Conservation (phyloP, 768 basidiomycete genomes). For the Amanita molliuscula region DNA sequence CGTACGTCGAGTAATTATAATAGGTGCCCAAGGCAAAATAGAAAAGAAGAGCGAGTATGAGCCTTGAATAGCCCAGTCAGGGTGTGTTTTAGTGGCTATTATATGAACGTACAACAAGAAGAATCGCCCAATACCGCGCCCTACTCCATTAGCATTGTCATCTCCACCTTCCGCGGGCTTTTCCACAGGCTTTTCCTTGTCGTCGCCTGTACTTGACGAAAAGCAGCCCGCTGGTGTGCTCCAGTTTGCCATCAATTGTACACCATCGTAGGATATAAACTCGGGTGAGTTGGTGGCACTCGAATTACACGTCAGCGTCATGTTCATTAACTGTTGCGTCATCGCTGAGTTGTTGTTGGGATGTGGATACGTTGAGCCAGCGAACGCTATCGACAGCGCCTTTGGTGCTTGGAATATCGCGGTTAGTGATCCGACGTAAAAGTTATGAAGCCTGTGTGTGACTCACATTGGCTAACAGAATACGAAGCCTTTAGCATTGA, state of each 20-base stretch:
- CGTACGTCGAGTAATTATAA: conserved; percentile 83
- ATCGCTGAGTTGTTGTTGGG: conserved; percentile 26
- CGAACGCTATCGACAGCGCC: conserved; percentile 44
- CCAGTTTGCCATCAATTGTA: conserved; percentile 52
- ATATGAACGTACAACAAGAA: conserved; percentile 58
- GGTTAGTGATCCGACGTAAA: conserved; percentile 8
- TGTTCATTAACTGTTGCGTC: conserved; percentile 45
- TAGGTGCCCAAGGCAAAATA: conserved; percentile 79
- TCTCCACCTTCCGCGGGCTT: conserved; percentile 30
- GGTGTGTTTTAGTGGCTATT: background rate
- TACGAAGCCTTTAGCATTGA: conserved; percentile 21
- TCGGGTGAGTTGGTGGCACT: conserved; percentile 31
- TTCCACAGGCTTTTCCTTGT: conserved; percentile 15
- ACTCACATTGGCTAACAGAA: conserved; percentile 24
- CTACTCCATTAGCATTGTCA: conserved; percentile 26
- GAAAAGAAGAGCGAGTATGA: conserved; percentile 51
- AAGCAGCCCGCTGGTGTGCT: conserved; percentile 48
- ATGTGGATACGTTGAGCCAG: conserved; percentile 53
- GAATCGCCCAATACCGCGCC: conserved; percentile 82
- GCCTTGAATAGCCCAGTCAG: conserved; percentile 21
- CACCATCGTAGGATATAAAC: conserved; percentile 53
- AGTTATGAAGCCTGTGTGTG: conserved; percentile 9
- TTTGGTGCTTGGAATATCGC: conserved; percentile 30
- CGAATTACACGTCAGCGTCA: conserved; percentile 51
- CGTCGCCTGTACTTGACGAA: conserved; percentile 18